Conservation (phyloP, 1,284 basidiomycete genomes). For the Thelephora terrestris region DNA sequence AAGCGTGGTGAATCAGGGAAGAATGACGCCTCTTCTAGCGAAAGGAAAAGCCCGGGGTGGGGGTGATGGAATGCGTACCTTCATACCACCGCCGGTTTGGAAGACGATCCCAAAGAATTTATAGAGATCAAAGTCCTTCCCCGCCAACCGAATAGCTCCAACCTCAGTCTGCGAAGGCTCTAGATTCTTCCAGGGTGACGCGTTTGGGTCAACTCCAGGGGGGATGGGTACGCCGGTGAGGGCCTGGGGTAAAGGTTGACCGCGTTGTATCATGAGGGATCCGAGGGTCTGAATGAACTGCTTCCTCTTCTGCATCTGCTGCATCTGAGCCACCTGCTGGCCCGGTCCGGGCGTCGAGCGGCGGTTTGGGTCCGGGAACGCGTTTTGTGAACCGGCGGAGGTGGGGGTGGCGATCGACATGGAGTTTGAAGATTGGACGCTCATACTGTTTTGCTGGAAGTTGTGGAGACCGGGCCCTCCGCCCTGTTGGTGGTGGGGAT, state of each 20-base stretch:
- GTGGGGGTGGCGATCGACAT: conserved; percentile 4
- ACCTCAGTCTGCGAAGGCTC: conserved; percentile 44
- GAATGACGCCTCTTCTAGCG: background rate
- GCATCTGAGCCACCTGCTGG: conserved; percentile 12
- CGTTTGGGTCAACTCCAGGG: conserved; percentile 46
- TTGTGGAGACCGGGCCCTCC: conserved; percentile 7
- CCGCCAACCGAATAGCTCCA: conserved; percentile 57
- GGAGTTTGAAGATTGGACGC: conserved; percentile 15
- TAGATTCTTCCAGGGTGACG: conserved; percentile 51
- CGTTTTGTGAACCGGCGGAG: conserved; percentile 7
- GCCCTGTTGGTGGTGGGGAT: background rate
- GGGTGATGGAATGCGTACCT: conserved; percentile 32
- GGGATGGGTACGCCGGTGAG: conserved; percentile 48
- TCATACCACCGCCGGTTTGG: conserved; percentile 44
- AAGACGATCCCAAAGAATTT: conserved; percentile 53
- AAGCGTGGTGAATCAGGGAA: background rate
- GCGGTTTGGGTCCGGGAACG: conserved; percentile 12
- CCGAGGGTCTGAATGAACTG: conserved; percentile 50
- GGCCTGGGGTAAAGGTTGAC: conserved; percentile 52
- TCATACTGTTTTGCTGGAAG: conserved; percentile 13
- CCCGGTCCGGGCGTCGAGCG: conserved; percentile 5
- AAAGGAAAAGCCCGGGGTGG: conserved; percentile 2
- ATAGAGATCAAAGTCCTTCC: conserved; percentile 72
- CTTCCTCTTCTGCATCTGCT: conserved; percentile 35
- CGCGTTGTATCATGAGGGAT: conserved; percentile 41